Percentiles rank a stretch among this genome's conserved stretches.
Evolutionary conservation across 106 monocot species (phyloP).

Genomic region (Platanthera guangdongensis): DNA sequence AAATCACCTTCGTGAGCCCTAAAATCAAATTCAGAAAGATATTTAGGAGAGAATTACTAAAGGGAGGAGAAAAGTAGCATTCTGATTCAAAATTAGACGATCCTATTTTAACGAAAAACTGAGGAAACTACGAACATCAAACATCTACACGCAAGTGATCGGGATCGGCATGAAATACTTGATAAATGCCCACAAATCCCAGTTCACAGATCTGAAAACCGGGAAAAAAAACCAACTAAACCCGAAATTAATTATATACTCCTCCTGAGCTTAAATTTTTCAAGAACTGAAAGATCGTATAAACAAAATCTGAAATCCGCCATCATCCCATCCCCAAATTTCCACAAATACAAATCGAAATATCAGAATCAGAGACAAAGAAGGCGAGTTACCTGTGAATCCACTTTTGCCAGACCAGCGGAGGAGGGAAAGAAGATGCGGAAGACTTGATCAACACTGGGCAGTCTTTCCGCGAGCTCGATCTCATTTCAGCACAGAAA

Average conservation of each 20-base stretch:
- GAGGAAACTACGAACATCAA: not conserved
- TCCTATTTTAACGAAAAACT: not conserved
- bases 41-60: not conserved
- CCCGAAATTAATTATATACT: too few relatives aligned
- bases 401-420: not conserved
- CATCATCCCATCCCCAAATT: not conserved
- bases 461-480: not conserved
- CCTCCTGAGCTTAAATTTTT: too few relatives aligned
- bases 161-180: not conserved
- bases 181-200: not conserved
- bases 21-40: conserved; percentile 3
- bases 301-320: not conserved
- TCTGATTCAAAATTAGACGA: not conserved
- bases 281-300: not conserved
- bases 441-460: not conserved
- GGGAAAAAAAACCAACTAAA: too few relatives aligned
- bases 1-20: not conserved
- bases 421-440: not conserved
- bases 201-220: not conserved
- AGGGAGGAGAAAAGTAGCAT: not conserved
- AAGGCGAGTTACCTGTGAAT: not conserved
- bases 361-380: not conserved
- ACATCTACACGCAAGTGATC: not conserved
- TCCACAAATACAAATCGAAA: not conserved
- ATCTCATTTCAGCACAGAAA: conserved; percentile 3